Conservation (phyloP, 176 grass and related monocot species). For the Miscanthus lutarioriparius region DNA sequence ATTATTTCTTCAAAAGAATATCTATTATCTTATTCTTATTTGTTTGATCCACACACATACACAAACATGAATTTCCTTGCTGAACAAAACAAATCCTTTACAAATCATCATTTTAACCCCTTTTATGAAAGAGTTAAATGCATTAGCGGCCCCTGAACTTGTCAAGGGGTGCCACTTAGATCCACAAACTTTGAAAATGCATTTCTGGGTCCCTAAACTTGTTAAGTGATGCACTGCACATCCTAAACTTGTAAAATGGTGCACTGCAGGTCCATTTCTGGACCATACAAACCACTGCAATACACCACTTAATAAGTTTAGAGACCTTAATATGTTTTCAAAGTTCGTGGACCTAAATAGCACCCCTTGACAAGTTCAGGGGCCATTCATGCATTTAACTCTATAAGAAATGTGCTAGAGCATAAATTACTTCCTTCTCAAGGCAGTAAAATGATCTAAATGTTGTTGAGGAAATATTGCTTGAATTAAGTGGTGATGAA, state of each 20-base stretch:
- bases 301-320: neutral
- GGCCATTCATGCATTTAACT: neutral
- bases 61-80: neutral
- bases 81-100: neutral
- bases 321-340: neutral
- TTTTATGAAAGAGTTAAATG: neutral
- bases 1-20: neutral
- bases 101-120: neutral
- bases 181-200: neutral
- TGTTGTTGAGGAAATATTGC: neutral
- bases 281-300: neutral
- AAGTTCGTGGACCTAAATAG: neutral
- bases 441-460: conserved; percentile 6
- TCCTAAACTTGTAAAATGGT: neutral
- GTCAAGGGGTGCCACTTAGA: neutral
- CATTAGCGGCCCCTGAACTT: neutral
- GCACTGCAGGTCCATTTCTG: neutral
- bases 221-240: neutral
- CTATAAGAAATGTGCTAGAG: neutral
- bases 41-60: neutral
- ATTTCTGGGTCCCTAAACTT: neutral
- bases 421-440: conserved; percentile 7
- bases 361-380: neutral
- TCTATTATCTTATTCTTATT: neutral
- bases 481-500: neutral